Conservation (phyloP, 75 land plant genomes). For the Sequoia sempervirens region DNA sequence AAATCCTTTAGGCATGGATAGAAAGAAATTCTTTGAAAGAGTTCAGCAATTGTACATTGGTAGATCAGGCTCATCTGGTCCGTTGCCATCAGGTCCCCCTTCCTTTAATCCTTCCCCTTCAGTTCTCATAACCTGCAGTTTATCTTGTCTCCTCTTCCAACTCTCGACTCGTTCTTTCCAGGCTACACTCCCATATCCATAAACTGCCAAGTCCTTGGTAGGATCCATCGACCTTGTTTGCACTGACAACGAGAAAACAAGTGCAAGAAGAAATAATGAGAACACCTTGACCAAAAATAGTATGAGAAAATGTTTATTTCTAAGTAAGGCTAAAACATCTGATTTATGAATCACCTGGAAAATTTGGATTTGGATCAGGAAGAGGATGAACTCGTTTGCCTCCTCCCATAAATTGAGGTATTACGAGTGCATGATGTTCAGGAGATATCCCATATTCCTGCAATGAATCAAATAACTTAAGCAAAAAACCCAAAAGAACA, state of each 20-base stretch:
- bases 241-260: constrained; percentile 27
- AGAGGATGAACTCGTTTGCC: constrained; percentile 73
- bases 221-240: constrained; percentile 87
- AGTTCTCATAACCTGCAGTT: constrained; percentile 54
- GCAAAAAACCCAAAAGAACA: neutral
- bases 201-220: constrained; percentile 80
- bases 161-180: constrained; percentile 93
- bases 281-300: neutral
- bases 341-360: constrained; percentile 39
- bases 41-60: constrained; percentile 49
- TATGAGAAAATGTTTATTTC: neutral
- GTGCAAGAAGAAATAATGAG: neutral
- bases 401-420: constrained; percentile 58
- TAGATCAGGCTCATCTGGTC: constrained; percentile 65
- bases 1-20: neutral
- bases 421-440: constrained; percentile 80
- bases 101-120: constrained; percentile 51
- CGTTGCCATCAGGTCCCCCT: constrained; percentile 40
- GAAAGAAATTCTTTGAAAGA: neutral
- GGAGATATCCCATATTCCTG: constrained; percentile 66
- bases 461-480: neutral
- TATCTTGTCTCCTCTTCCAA: constrained; percentile 83
- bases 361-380: constrained; percentile 38
- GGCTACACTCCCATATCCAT: constrained; percentile 97
- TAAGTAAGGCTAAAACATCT: neutral